Conservation (phyloP, 306 rosid species). For the Casuarina equisetifolia region DNA sequence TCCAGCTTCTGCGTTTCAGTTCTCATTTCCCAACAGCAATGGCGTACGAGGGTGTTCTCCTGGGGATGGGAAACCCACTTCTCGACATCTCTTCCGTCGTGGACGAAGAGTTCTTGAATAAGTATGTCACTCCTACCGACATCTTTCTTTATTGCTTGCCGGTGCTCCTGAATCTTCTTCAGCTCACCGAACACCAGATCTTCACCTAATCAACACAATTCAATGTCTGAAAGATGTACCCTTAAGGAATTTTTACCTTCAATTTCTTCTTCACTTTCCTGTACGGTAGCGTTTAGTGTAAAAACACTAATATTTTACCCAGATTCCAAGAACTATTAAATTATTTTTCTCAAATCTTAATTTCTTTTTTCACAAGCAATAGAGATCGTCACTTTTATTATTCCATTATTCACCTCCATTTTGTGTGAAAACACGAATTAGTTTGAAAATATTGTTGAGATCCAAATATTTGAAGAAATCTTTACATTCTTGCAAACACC, state of each 20-base stretch:
- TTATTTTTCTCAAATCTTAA: no score
- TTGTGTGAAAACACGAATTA: neutral
- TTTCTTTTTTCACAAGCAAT: no score
- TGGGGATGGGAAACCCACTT: conserved; percentile 95
- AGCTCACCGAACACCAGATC: neutral
- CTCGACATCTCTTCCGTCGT: conserved; percentile 86
- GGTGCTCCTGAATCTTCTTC: neutral
- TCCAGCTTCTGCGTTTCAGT: conserved; percentile 8
- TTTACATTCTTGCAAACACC: no score
- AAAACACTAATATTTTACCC: neutral
- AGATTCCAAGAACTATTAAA: no score
- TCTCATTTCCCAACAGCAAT: conserved; percentile 28
- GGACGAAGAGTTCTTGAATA: conserved; percentile 59
- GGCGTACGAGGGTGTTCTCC: conserved; percentile 65
- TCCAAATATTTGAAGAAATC: no score
- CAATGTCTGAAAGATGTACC: neutral
- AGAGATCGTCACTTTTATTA: no score
- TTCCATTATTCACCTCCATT: no score
- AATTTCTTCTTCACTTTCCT: neutral
- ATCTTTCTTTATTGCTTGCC: neutral
- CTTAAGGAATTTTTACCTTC: no score
- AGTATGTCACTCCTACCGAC: conserved; percentile 31
- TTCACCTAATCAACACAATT: neutral
- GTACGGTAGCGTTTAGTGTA: neutral
- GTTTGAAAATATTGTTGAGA: no score